Base-by-base conservation (phyloP, 768 basidiomycete species). In the Favolaschia claudopus region DNA sequence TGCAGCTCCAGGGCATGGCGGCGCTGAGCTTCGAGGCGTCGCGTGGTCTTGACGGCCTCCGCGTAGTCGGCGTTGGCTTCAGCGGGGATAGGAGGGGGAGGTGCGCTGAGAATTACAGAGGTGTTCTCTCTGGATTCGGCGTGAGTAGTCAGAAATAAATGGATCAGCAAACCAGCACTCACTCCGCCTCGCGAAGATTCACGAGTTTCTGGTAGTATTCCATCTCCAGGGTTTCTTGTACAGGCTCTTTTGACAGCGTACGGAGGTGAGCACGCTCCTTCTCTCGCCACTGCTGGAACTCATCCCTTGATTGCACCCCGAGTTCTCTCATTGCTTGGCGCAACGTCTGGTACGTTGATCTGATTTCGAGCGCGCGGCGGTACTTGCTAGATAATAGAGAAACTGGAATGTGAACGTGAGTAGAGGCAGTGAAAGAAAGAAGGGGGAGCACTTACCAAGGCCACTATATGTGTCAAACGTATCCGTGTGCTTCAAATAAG, bases 131-230 rank as follows among this genome's bases (percentile, higher is more conserved):
- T 51, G 28, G 4, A 27, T 19, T 15, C 25, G 29, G 19, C 15
- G 8, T 40, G 4, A 39, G 19, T 7, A 29, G 3, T 2, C 12
- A 28, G 31, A 31, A 22, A 5, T 15, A 14, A 28, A 6, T 5
- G 19, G 5, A 32, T 13, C 14, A 9, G 25, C 27, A 24, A 46
- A 29, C 17, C 24, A 6, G 28, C 1, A 58, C 39, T 3, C 43
- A 50, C 46, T 43, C 55, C 3, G 20, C 31, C 2, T 22, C 47
- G n/a, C 20, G 7, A 0, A 58, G 38, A 15, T 49, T 58, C 6
- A 57, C 46, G 31, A 57, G 28, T 17, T 49, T 57, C 32, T 57
- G 55, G 20, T 15, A 17, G 22, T 58, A 58, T 12, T 58, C 56
- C 47, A 50, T 58, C 32, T 42, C 37, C 20, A 49, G 25, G 6